Conservation (phyloP, 768 basidiomycete species). For the Tylopilus plumbeoviolaceoides region DNA sequence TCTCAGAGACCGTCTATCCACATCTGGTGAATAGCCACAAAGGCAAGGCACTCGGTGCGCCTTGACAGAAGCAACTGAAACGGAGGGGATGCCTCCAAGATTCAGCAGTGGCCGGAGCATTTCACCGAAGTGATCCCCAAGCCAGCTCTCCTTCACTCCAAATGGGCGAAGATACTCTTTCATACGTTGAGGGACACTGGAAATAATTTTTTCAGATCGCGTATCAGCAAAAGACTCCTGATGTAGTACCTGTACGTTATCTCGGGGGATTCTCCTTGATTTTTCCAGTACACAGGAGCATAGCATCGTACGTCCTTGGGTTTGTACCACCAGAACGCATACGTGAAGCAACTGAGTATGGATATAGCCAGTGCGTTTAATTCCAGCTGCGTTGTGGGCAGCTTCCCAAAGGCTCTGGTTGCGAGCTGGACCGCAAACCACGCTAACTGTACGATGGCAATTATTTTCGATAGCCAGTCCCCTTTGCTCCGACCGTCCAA, state of each 20-base stretch:
- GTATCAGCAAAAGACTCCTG: background rate
- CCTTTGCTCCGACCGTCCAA: background rate
- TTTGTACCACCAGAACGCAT: background rate
- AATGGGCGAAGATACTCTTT: background rate
- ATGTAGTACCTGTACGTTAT: background rate
- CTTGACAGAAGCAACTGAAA: background rate
- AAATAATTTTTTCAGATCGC: too few species aligned
- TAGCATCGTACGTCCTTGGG: background rate
- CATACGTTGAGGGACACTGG: background rate
- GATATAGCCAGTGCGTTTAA: background rate
- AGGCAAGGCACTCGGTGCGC: background rate
- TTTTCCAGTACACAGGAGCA: background rate
- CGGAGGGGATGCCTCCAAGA: background rate
- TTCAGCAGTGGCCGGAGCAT: background rate
- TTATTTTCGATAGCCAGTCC: background rate
- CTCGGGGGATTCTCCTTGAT: background rate
- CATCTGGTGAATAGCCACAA: background rate
- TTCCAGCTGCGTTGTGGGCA: background rate
- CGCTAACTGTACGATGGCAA: background rate
- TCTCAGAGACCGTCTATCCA: background rate
- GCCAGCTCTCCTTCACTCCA: background rate
- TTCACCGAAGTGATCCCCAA: background rate
- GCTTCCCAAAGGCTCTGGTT: background rate
- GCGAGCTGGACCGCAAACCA: background rate
- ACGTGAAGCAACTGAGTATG: background rate